Evolutionary conservation across 1,284 basidiomycete genomes (phyloP), one percentile per base, ranked within the genome.

Genomic region (Megacollybia platyphylla): DNA sequence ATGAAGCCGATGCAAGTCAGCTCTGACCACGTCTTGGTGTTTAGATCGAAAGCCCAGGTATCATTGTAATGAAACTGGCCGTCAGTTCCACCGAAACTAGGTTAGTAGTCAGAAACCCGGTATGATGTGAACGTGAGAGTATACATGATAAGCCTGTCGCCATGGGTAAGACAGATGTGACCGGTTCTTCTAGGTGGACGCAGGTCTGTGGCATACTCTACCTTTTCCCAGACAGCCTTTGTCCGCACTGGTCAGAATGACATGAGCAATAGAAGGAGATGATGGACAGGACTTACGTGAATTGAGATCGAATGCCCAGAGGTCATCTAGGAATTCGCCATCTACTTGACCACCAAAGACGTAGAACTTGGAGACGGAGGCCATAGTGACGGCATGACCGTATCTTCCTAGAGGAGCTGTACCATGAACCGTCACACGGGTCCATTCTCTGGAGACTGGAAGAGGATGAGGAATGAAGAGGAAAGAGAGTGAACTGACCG

Each of bases 21-120:
- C 60, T 99, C 96, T 9, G 84, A 74, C 96, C 96, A 99, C 39
- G 65, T 74, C 45, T 76, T 74, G 0, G 89, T 86, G 27, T 71
- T 71, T 38, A 92, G 70, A 59, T 97, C 92, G 61, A 91, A 97
- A 20, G 83, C 75, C 96, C 96, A 99, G 4, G 94, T 98, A 58
- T 99, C 96, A 61, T 98, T 98, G 67, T 99, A 99, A 61, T 98
- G 96, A 63, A 90, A 98, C 58, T 88, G 84, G 20, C 93, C 94
- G 55, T 99, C 96, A 4, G 96, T 99, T 42, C 96, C 96, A 39
- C 96, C 96, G 54, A 99, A 98, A 44, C 91, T 91, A 54, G 42
- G 40, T 47, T 47, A 45, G 41, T 37, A 35, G 32, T 52, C 37
- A 40, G 38, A 46, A 41, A 46, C n/a, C 37, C 44, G 15, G 28